A percentile compares a stretch with the other conserved stretches of the same genome.
Conservation (phyloP, 257 asterid genomes). For the Ocimum tenuiflorum region DNA sequence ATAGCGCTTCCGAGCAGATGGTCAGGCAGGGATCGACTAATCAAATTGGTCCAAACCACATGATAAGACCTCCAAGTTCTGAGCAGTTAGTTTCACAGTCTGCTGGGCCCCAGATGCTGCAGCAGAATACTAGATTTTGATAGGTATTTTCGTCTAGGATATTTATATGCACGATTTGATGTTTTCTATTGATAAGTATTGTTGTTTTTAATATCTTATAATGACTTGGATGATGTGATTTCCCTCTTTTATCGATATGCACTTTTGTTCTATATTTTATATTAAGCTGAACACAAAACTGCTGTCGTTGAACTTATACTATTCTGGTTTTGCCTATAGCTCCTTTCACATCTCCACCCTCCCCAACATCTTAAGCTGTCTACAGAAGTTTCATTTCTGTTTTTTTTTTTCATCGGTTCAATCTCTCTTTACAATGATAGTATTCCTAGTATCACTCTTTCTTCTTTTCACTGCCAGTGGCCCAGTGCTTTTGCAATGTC, state of each 20-base stretch:
- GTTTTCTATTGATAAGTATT: background rate
- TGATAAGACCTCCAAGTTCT: conserved; percentile 64
- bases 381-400: background rate
- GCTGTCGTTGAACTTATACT: background rate
- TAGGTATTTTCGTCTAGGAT: conserved; percentile 23
- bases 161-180: background rate
- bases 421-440: background rate
- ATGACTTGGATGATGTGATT: background rate
- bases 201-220: background rate
- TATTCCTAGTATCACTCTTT: background rate
- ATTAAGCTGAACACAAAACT: background rate
- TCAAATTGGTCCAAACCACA: conserved; percentile 47
- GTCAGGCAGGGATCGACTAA: conserved; percentile 45
- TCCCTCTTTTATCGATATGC: background rate
- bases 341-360: background rate
- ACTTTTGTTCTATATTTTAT: background rate
- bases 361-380: background rate
- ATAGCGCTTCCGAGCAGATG: conserved; percentile 39
- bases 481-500: background rate
- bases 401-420: background rate
- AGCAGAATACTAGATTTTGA: conserved; percentile 61
- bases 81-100: conserved; percentile 69
- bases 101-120: conserved; percentile 58
- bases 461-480: background rate
- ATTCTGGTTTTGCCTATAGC: background rate